Base-by-base conservation (phyloP, 2,329 filamentous ascomycete species). In the Arthrinium puccinioides region DNA sequence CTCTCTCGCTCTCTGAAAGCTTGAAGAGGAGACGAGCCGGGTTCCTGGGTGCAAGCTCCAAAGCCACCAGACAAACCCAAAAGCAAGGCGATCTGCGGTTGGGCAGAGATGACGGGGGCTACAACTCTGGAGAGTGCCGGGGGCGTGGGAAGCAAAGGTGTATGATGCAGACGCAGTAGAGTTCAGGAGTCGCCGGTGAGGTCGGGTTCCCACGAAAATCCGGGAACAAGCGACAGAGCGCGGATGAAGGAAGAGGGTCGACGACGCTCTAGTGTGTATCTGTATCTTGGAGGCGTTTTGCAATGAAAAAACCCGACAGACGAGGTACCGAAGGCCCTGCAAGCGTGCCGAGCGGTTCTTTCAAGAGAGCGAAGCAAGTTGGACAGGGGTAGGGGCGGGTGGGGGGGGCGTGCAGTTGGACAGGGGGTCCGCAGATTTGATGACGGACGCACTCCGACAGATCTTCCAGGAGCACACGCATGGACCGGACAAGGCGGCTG, bases 131-230 rank as follows among this genome's bases (percentile, higher is more conserved):
- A n/a, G n/a, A n/a, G n/a, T n/a, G n/a, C 42, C 46, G 44, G 42
- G 43, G 39, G 38, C 44, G 43, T 43, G 32, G 40, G 33, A 40
- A 41, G 37, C 40, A 40, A 37, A 38, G 21, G 26, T 33, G 39
- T 29, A 44, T 52, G 53, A 58, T 49, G 60, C 57, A 60, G 33
- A 59, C 50, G 47, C 53, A 58, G 55, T 55, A 55, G 44, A 46
- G n/a, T n/a, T n/a, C n/a, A n/a, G n/a, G n/a, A n/a, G n/a, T n/a
- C n/a, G n/a, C n/a, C n/a, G n/a, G n/a, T n/a, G n/a, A n/a, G n/a
- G n/a, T n/a, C n/a, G n/a, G 40, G 40, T 45, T 27, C 25, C 25
- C 41, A 45, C 44, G 43, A 43, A 44, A 45, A 44, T 44, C 45
- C 46, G 42, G n/a, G n/a, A n/a, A n/a, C 39, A 40, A 41, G 43